Evolutionary conservation across 1,139 yeast genomes (phyloP).

Genomic region (Saccharomyces hybrid): DNA sequence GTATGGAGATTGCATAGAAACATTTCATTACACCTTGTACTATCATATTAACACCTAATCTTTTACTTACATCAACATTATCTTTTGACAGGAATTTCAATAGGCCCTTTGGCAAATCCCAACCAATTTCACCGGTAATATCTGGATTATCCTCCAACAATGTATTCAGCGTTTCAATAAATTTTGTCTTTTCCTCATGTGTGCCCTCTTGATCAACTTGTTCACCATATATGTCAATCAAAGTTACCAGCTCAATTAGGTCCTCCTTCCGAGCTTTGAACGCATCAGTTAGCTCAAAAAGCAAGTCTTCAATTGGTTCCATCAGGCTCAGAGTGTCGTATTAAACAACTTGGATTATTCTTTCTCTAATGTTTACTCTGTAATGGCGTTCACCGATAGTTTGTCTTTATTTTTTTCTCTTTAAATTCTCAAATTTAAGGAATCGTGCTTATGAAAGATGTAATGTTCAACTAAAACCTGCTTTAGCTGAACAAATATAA

Average conservation of each 20-base stretch:
- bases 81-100: conserved; percentile 35
- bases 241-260: conserved; percentile 18
- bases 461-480: not conserved
- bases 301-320: conserved; percentile 13
- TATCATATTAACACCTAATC: conserved; percentile 12
- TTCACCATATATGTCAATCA: conserved; percentile 20
- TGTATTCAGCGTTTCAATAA: conserved; percentile 37
- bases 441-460: not conserved
- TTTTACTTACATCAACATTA: conserved; percentile 18
- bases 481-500: not conserved
- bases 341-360: not conserved
- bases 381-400: not conserved
- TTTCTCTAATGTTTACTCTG: not conserved
- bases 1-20: conserved; percentile 51
- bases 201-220: conserved; percentile 13
- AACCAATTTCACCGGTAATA: conserved; percentile 51
- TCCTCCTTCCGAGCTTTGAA: conserved; percentile 15
- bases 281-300: conserved; percentile 10
- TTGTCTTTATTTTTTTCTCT: not conserved
- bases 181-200: conserved; percentile 41
- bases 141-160: conserved; percentile 12
- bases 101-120: conserved; percentile 75
- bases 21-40: conserved; percentile 38
- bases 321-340: not conserved
- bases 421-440: not conserved